Conservation (phyloP, 1,139 yeast genomes). For the Pichia sp. region DNA sequence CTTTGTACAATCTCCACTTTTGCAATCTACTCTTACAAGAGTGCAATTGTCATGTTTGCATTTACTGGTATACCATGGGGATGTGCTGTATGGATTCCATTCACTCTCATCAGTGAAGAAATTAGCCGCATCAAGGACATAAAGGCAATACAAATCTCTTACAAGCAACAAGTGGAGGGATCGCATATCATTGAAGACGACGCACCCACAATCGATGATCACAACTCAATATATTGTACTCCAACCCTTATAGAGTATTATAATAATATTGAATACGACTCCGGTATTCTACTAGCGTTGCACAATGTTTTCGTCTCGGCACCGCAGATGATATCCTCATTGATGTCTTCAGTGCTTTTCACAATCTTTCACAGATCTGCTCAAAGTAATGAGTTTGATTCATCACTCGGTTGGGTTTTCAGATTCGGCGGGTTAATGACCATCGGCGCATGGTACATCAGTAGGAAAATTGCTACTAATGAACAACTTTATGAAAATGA, state of each 20-base stretch:
- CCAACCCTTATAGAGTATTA: slow-evolving; percentile 21
- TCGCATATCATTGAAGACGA: slow-evolving; percentile 8
- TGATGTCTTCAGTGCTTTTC: slow-evolving; percentile 35
- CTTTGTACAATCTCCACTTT: slow-evolving; percentile 35
- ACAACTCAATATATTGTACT: slow-evolving; percentile 16
- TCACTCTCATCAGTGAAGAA: slow-evolving; percentile 41
- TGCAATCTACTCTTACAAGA: slow-evolving; percentile 29
- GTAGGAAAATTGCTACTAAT: slow-evolving; percentile 29
- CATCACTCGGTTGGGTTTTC: slow-evolving; percentile 41
- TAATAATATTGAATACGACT: slow-evolving; percentile 35
- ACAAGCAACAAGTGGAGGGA: slow-evolving; percentile 12
- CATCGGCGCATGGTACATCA: slow-evolving; percentile 32
- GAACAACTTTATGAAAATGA: slow-evolving; percentile 30
- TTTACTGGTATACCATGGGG: slow-evolving; percentile 46
- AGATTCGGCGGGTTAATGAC: slow-evolving; percentile 40
- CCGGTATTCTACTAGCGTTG: slow-evolving; percentile 40
- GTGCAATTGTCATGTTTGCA: slow-evolving; percentile 36
- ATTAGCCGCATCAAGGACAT: slow-evolving; percentile 38
- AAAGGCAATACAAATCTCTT: slow-evolving; percentile 22
- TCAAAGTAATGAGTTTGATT: slow-evolving; percentile 26
- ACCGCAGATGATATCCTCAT: slow-evolving; percentile 40
- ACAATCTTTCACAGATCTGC: slow-evolving; percentile 23
- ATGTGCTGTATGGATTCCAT: slow-evolving; percentile 45
- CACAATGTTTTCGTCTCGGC: slow-evolving; percentile 44
- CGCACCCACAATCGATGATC: slow-evolving; percentile 6